Evolutionary conservation across 345 rosid genomes (phyloP).

Genomic region (Cardamine resedifolia): DNA sequence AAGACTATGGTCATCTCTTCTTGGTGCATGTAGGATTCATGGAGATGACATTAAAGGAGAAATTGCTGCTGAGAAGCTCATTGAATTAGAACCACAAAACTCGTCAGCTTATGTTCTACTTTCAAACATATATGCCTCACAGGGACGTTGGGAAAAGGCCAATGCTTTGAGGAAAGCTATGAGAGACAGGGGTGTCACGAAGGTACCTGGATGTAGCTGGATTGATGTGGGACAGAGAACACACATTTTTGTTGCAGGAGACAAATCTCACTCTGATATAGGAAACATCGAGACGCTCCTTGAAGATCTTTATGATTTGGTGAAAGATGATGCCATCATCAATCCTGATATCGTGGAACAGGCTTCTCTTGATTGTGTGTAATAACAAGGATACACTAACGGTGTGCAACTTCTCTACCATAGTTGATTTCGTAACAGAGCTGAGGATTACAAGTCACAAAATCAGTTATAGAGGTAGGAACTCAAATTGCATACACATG

Average conservation of each 20-base stretch:
- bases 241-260: slow-evolving; percentile 70
- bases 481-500: neutral
- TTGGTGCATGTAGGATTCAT: slow-evolving; percentile 84
- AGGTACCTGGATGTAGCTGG: slow-evolving; percentile 90
- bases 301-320: slow-evolving; percentile 34
- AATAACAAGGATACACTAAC: neutral
- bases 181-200: slow-evolving; percentile 78
- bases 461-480: neutral
- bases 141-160: slow-evolving; percentile 76
- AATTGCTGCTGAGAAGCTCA: slow-evolving; percentile 70
- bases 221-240: slow-evolving; percentile 59
- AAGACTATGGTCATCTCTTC: slow-evolving; percentile 83
- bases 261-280: slow-evolving; percentile 58
- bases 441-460: slow-evolving; percentile 6
- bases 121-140: slow-evolving; percentile 81
- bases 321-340: slow-evolving; percentile 33
- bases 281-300: slow-evolving; percentile 42
- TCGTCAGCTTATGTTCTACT: slow-evolving; percentile 81
- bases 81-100: slow-evolving; percentile 70
- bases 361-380: slow-evolving; percentile 27
- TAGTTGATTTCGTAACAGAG: slow-evolving; percentile 2
- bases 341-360: slow-evolving; percentile 14
- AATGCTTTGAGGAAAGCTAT: slow-evolving; percentile 68
- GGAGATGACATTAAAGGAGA: slow-evolving; percentile 77
- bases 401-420: slow-evolving; percentile 4